Percentiles rank a stretch among this genome's conserved stretches.
Conservation (phyloP, 768 basidiomycete genomes). For the Rhizopogon vulgaris region DNA sequence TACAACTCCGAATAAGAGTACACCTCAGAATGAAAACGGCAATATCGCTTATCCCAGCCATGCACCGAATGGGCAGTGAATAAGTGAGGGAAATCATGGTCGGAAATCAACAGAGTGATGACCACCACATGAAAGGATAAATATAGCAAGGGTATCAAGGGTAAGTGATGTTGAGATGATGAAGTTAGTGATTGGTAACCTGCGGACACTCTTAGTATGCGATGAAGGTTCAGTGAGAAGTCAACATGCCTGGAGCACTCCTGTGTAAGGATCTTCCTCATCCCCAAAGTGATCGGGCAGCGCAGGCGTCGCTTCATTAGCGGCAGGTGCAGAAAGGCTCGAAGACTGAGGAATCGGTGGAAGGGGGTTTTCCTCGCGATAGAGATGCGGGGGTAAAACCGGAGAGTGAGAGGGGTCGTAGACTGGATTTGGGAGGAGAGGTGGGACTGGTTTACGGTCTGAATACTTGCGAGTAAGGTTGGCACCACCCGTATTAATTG, state of each 20-base stretch:
- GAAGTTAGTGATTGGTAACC: conserved; percentile 1
- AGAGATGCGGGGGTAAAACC: conserved; percentile 17
- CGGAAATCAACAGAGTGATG: not conserved
- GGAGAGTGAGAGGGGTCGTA: conserved; percentile 18
- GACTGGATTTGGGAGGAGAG: conserved; percentile 15
- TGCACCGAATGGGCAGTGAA: conserved; percentile 13
- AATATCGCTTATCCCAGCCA: conserved; percentile 6
- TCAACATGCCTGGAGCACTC: conserved; percentile 7
- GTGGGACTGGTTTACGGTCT: conserved; percentile 28
- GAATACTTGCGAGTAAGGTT: conserved; percentile 29
- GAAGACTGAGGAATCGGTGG: not conserved
- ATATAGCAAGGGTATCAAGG: not conserved
- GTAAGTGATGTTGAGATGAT: not conserved
- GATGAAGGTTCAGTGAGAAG: not conserved
- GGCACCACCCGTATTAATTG: conserved; percentile 14
- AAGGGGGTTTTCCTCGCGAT: conserved; percentile 4
- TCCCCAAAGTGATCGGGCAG: conserved; percentile 1
- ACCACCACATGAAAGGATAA: not conserved
- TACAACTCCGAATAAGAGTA: conserved; percentile 12
- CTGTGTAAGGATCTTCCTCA: conserved; percentile 2
- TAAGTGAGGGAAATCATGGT: conserved; percentile 1
- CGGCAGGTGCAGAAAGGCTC: not conserved
- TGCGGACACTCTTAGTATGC: not conserved
- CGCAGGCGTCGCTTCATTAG: not conserved
- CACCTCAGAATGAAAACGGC: conserved; percentile 8